Evolutionary conservation across 148 eudicot genomes (phyloP).

Genomic region (Rhododendron ovatum): DNA sequence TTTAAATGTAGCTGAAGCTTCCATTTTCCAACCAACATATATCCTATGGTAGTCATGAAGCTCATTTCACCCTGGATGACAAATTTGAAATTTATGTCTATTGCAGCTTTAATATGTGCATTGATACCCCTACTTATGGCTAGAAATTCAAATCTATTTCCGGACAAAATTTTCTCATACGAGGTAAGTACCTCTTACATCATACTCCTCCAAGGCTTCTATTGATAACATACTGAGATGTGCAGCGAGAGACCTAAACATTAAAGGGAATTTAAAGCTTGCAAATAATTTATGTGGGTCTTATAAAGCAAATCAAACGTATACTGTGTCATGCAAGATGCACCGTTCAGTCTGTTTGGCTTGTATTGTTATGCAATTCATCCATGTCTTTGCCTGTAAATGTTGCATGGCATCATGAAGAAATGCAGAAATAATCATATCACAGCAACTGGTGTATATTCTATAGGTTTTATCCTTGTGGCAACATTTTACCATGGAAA

Average conservation of each 20-base stretch:
- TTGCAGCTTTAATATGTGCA: slow-evolving; percentile 88
- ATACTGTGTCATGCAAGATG: not conserved
- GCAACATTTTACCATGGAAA: not conserved
- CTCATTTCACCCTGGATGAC: not conserved
- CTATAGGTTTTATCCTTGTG: not conserved
- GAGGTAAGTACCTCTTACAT: slow-evolving; percentile 46
- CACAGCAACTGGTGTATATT: not conserved
- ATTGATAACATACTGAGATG: not conserved
- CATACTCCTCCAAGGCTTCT: not conserved
- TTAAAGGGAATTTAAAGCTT: not conserved
- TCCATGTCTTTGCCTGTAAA: not conserved
- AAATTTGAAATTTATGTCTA: not conserved
- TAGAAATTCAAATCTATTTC: slow-evolving; percentile 70
- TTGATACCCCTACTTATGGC: slow-evolving; percentile 81
- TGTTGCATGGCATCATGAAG: not conserved
- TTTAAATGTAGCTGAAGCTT: slow-evolving; percentile 1
- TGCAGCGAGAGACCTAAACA: not conserved
- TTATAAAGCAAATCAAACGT: not conserved
- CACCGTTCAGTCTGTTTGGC: not conserved
- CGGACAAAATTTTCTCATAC: slow-evolving; percentile 66
- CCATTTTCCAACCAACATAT: not conserved
- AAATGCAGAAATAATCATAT: not conserved
- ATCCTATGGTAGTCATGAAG: not conserved
- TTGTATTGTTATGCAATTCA: not conserved
- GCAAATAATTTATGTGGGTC: not conserved